Evolutionary conservation across 345 rosid species (phyloP).

Genomic region (Eucalyptus sideroxylon): DNA sequence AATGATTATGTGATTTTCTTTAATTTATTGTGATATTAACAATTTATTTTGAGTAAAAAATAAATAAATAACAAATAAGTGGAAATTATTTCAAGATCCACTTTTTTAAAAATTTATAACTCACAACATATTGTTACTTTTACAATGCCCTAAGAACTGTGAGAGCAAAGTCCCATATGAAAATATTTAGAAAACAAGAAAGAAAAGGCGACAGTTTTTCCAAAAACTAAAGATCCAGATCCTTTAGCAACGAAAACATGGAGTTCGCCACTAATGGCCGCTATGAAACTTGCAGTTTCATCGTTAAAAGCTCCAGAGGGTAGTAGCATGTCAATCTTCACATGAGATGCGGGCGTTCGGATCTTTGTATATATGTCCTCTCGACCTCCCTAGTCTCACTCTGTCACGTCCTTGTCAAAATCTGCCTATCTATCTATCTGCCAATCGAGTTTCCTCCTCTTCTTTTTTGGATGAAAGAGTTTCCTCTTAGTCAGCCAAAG

Average conservation of each 20-base stretch:
- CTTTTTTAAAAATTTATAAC: too few relatives aligned
- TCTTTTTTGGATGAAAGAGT: neutral
- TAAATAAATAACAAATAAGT: too few relatives aligned
- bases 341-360: neutral
- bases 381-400: neutral
- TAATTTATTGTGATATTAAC: too few relatives aligned
- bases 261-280: neutral
- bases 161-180: neutral
- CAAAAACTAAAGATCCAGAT: neutral
- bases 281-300: neutral
- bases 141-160: too few relatives aligned
- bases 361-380: neutral
- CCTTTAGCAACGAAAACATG: neutral
- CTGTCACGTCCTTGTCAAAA: neutral
- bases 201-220: neutral
- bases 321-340: neutral
- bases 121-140: too few relatives aligned
- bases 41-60: too few relatives aligned
- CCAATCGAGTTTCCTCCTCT: neutral
- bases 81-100: too few relatives aligned
- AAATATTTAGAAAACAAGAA: neutral
- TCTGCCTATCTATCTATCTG: neutral
- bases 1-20: too few relatives aligned
- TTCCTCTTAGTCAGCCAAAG: neutral
- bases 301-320: neutral